Evolutionary conservation across 768 basidiomycete species (phyloP).

Genomic region (Mycena rebaudengoi): DNA sequence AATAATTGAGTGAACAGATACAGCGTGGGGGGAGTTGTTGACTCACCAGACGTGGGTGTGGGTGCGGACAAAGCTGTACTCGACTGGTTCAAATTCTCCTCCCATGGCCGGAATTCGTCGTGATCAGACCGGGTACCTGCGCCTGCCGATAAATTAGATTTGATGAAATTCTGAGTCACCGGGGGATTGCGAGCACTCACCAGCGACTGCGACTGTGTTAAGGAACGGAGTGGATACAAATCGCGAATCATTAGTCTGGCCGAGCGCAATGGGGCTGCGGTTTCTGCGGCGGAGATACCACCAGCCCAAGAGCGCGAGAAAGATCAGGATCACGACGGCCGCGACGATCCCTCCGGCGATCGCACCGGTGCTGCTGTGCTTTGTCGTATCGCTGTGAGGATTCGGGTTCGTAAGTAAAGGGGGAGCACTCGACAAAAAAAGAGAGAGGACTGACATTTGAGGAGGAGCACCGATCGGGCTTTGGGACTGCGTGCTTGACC

Average conservation of each 20-base stretch:
- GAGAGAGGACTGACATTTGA: background rate
- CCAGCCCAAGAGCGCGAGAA: conserved; percentile 4
- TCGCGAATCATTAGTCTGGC: background rate
- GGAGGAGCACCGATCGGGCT: background rate
- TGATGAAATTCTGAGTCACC: background rate
- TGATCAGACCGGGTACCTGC: background rate
- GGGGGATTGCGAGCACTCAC: too few species aligned
- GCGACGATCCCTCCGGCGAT: conserved; percentile 7
- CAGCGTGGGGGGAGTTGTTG: too few species aligned
- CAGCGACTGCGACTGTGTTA: conserved; percentile 3
- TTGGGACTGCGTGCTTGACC: background rate
- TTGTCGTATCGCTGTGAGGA: background rate
- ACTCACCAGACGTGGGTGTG: background rate
- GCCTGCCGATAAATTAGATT: background rate
- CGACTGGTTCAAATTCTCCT: background rate
- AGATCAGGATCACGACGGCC: background rate
- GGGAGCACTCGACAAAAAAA: background rate
- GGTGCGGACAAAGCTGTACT: background rate
- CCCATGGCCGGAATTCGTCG: conserved; percentile 1
- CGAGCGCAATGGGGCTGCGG: background rate
- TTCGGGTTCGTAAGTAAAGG: background rate
- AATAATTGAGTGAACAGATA: too few species aligned
- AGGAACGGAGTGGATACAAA: background rate
- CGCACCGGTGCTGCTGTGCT: conserved; percentile 2
- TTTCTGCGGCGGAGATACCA: conserved; percentile 3